phyloP scores from a whole-genome alignment of 345 rosid genomes.

The Firmiana major region DNA sequence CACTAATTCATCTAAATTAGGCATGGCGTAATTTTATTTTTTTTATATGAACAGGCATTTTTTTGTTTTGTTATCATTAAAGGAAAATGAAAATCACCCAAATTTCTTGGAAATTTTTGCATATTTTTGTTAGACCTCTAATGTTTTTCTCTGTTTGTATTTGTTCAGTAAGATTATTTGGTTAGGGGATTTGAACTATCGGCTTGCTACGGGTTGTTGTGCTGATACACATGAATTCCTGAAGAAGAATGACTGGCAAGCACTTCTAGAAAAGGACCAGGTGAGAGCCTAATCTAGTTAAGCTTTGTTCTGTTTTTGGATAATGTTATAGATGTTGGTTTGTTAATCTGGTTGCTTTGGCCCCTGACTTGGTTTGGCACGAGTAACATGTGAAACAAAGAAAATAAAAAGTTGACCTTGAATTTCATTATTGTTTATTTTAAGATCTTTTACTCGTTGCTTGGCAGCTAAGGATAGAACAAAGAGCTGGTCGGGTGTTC shows the following conservation, averaged over 20 bases:
- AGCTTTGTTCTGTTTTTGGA: neutral
- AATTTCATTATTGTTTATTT: neutral
- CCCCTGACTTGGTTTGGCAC: no score
- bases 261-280: conserved; percentile 74
- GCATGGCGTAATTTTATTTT: neutral
- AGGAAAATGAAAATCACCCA: no score
- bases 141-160: neutral
- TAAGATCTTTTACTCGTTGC: neutral
- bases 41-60: no score
- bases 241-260: conserved; percentile 64
- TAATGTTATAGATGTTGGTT: neutral
- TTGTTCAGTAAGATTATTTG: conserved; percentile 67
- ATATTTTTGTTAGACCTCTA: neutral
- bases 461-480: conserved; percentile 69
- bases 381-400: neutral
- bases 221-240: conserved; percentile 47
- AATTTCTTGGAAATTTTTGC: neutral
- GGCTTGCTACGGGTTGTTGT: conserved; percentile 62
- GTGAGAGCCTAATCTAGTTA: neutral
- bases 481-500: conserved; percentile 69
- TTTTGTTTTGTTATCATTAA: no score
- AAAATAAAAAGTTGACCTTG: neutral
- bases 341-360: neutral
- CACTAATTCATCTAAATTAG: neutral
- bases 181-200: conserved; percentile 98